These are phyloP conservation scores for Sporothrix luriei DNA, from an alignment of 2,329 filamentous ascomycete genomes.

Conservation along the genomic window DNA sequence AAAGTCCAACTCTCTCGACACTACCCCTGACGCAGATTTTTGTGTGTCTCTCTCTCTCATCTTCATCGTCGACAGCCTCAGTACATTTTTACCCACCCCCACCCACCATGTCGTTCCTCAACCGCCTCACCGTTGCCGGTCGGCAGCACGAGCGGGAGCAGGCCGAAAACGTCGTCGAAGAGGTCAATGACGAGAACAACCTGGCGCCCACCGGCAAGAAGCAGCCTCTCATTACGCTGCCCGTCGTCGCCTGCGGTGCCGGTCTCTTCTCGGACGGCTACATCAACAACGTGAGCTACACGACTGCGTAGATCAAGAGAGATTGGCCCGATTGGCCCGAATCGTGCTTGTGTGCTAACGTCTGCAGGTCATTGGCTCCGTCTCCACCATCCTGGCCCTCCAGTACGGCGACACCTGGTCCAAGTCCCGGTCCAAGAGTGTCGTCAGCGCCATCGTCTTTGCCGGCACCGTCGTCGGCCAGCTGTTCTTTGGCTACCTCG, in stretches of 20 bases:
- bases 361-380: constrained; percentile 76
- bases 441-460: constrained; percentile 81
- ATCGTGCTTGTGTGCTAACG: constrained; percentile 19
- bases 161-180: constrained; percentile 13
- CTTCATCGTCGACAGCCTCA: neutral
- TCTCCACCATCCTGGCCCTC: constrained; percentile 71
- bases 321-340: neutral
- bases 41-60: neutral
- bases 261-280: constrained; percentile 92
- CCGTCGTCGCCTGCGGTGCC: constrained; percentile 84
- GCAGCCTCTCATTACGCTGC: constrained; percentile 48
- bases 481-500: constrained; percentile 76
- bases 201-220: constrained; percentile 27
- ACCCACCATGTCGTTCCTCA: constrained; percentile 32
- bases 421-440: constrained; percentile 68
- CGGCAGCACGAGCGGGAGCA: constrained; percentile 16
- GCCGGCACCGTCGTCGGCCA: constrained; percentile 81
- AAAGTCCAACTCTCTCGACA: neutral
- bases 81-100: neutral
- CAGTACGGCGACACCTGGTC: constrained; percentile 73
- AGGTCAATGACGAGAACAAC: constrained; percentile 2
- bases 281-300: constrained; percentile 69
- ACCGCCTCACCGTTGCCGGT: constrained; percentile 22
- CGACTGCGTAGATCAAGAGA: too few species aligned
- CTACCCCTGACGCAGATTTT: neutral